Evolutionary conservation across 441 rosid genomes (phyloP).

Genomic region (Geranium incanum): DNA sequence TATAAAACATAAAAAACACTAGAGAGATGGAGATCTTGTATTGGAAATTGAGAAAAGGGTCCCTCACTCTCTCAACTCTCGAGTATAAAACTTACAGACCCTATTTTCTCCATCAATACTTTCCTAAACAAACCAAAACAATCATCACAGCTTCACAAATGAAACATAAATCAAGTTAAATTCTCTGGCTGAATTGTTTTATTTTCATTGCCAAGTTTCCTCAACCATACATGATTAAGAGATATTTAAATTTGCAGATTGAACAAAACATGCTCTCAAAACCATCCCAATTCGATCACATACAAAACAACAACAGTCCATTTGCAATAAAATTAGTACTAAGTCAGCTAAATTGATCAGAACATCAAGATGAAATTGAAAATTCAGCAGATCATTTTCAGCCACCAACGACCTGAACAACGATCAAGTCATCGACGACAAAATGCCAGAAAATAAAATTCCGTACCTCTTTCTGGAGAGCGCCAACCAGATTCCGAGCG

Average conservation of each 20-base stretch:
- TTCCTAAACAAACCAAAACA: constrained; percentile 56
- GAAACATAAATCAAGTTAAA: not conserved
- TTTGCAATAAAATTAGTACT: not conserved
- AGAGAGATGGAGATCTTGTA: constrained; percentile 44
- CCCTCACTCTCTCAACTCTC: constrained; percentile 32
- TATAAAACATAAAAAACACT: constrained; percentile 35
- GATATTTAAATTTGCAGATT: no score
- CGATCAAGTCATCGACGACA: not conserved
- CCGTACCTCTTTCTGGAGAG: constrained; percentile 11
- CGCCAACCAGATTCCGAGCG: constrained; percentile 86
- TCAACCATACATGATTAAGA: not conserved
- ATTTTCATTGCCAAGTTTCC: not conserved
- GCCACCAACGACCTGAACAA: not conserved
- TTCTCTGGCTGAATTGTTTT: not conserved
- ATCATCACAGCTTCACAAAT: constrained; percentile 1
- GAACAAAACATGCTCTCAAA: not conserved
- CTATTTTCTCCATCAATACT: constrained; percentile 49
- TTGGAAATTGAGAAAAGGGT: constrained; percentile 71
- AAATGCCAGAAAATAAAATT: not conserved
- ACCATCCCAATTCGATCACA: not conserved
- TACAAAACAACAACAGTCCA: not conserved
- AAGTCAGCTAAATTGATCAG: not conserved
- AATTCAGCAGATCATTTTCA: not conserved
- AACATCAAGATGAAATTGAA: constrained; percentile 24
- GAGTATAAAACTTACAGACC: constrained; percentile 66